phyloP scores from a whole-genome alignment of 2,329 filamentous ascomycete genomes.

The Alternaria novae-zelandiae region DNA sequence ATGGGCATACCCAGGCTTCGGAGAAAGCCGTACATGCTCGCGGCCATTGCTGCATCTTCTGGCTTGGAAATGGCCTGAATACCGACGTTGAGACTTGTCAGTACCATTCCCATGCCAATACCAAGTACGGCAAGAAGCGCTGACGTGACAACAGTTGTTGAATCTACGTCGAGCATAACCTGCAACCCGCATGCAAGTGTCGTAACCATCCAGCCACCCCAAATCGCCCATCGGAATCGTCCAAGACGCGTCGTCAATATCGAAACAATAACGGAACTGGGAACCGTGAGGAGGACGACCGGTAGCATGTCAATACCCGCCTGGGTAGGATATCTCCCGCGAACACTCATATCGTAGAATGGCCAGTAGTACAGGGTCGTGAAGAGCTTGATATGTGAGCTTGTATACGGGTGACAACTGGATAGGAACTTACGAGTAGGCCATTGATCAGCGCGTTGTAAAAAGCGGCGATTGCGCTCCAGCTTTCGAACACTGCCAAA shows the following conservation, averaged over 20 bases:
- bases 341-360: slow-evolving; percentile 50
- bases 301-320: slow-evolving; percentile 51
- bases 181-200: slow-evolving; percentile 48
- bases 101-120: slow-evolving; percentile 52
- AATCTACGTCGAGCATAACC: slow-evolving; percentile 45
- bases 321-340: slow-evolving; percentile 39
- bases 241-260: slow-evolving; percentile 33
- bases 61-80: slow-evolving; percentile 47
- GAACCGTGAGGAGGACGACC: slow-evolving; percentile 32
- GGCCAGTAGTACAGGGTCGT: slow-evolving; percentile 52
- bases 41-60: slow-evolving; percentile 44
- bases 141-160: slow-evolving; percentile 44
- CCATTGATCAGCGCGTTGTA: slow-evolving; percentile 52
- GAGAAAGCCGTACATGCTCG: slow-evolving; percentile 49
- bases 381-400: slow-evolving; percentile 43
- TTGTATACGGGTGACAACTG: neutral
- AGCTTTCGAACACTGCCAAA: slow-evolving; percentile 46
- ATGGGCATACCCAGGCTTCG: slow-evolving; percentile 54
- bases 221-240: slow-evolving; percentile 51
- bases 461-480: slow-evolving; percentile 49
- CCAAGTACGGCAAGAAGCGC: slow-evolving; percentile 49
- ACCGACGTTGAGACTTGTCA: slow-evolving; percentile 50
- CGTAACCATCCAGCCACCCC: slow-evolving; percentile 51
- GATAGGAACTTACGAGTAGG: slow-evolving; percentile 47
- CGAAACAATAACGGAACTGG: slow-evolving; percentile 34